Percentiles rank a stretch among this genome's conserved stretches.
Conservation (phyloP, 1,284 basidiomycete species). For the Dichomitus squalens region DNA sequence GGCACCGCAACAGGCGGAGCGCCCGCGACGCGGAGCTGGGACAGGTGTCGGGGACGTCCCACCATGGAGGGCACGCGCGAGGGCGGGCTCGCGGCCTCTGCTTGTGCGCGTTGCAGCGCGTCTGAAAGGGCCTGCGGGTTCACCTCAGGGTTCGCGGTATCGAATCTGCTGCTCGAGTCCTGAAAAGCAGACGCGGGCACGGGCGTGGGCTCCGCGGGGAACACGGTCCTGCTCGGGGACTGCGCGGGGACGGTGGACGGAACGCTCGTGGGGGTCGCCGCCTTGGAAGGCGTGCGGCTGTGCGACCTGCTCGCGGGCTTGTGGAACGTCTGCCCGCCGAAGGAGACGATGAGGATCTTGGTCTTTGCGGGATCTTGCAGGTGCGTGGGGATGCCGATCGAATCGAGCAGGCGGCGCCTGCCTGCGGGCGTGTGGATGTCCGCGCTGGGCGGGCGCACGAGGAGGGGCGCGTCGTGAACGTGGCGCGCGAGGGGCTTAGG, state of each 20-base stretch:
- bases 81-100: not conserved
- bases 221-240: not conserved
- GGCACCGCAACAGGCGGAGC: slow-evolving; percentile 43
- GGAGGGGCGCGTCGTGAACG: slow-evolving; percentile 59
- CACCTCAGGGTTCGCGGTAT: slow-evolving; percentile 1
- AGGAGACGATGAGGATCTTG: slow-evolving; percentile 74
- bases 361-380: slow-evolving; percentile 49
- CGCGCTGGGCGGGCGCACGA: slow-evolving; percentile 56
- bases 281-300: slow-evolving; percentile 26
- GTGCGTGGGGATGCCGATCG: slow-evolving; percentile 58
- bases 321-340: slow-evolving; percentile 76
- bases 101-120: slow-evolving; percentile 17
- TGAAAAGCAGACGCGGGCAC: not conserved
- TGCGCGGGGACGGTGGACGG: not conserved
- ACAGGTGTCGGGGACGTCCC: slow-evolving; percentile 18
- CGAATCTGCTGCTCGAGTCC: not conserved
- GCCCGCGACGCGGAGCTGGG: slow-evolving; percentile 43
- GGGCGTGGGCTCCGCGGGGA: not conserved
- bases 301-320: slow-evolving; percentile 48
- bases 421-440: slow-evolving; percentile 54
- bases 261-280: slow-evolving; percentile 9
- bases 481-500: slow-evolving; percentile 40
- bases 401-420: slow-evolving; percentile 52
- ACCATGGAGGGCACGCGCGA: slow-evolving; percentile 3
- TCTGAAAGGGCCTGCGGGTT: slow-evolving; percentile 25